Evolutionary conservation across 805 yeast genomes (phyloP).

Genomic region (Candida odintsovae): DNA sequence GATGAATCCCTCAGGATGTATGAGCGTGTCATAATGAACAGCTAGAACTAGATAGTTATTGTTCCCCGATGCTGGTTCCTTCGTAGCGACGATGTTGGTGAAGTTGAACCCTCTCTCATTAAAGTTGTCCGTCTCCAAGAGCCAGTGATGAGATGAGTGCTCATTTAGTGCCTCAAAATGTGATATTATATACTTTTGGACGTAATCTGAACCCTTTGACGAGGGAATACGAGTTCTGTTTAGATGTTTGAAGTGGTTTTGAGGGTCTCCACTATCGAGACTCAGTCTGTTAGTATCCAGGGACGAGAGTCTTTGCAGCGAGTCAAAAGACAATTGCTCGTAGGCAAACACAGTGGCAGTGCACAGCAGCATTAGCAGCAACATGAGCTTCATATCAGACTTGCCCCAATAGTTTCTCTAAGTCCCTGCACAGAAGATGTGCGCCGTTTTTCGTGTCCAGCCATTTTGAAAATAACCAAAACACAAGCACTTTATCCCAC

Average conservation of each 20-base stretch:
- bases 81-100: conserved; percentile 32
- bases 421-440: too few relatives aligned
- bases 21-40: conserved; percentile 49
- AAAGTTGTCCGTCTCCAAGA: conserved; percentile 31
- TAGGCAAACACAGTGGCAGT: not conserved
- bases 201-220: conserved; percentile 30
- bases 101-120: conserved; percentile 29
- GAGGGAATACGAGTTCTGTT: conserved; percentile 39
- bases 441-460: too few relatives aligned
- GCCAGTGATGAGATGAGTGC: conserved; percentile 23
- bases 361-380: not conserved
- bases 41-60: conserved; percentile 33
- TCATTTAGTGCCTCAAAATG: conserved; percentile 26
- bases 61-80: conserved; percentile 14
- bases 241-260: conserved; percentile 25
- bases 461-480: not conserved
- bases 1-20: conserved; percentile 45
- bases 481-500: not conserved
- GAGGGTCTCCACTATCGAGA: conserved; percentile 8
- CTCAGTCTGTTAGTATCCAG: conserved; percentile 12
- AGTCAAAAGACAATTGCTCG: conserved; percentile 4
- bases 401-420: not conserved
- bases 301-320: conserved; percentile 3
- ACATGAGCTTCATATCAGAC: not conserved
- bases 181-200: conserved; percentile 30